A percentile compares a stretch with the other conserved stretches of the same genome.
Evolutionary conservation across 352 stramenopile genomes (phyloP).

Genomic region (Globisporangium paroecandrum): DNA sequence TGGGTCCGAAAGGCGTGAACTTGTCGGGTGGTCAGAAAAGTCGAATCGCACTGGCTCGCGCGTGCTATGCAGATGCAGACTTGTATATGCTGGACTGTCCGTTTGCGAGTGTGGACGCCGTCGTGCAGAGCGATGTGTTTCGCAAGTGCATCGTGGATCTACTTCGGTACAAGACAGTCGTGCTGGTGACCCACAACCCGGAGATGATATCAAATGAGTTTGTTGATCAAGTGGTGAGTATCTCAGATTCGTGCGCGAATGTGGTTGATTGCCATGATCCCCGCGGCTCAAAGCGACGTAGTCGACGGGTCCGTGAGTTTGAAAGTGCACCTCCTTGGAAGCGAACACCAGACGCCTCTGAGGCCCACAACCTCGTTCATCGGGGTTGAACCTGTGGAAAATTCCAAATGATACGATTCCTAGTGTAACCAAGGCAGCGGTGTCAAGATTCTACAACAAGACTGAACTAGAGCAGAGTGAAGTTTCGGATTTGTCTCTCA

Average conservation of each 20-base stretch:
- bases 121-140: slow-evolving; percentile 56
- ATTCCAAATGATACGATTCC: neutral
- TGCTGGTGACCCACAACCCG: slow-evolving; percentile 49
- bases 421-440: neutral
- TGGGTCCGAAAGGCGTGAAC: slow-evolving; percentile 52
- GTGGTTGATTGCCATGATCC: neutral
- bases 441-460: neutral
- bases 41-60: slow-evolving; percentile 48
- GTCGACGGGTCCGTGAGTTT: neutral
- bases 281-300: neutral
- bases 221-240: slow-evolving; percentile 30
- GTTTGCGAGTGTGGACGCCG: slow-evolving; percentile 45
- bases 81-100: slow-evolving; percentile 47
- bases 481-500: neutral
- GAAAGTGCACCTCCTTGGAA: neutral
- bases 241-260: slow-evolving; percentile 1
- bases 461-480: neutral
- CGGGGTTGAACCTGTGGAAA: neutral
- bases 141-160: slow-evolving; percentile 46
- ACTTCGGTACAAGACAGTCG: slow-evolving; percentile 40
- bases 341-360: neutral
- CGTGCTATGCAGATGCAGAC: slow-evolving; percentile 47
- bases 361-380: neutral
- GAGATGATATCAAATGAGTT: slow-evolving; percentile 39
- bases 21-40: slow-evolving; percentile 51